Percentiles rank a stretch among this genome's conserved stretches.
Evolutionary conservation across 2,329 filamentous ascomycete species (phyloP).

Genomic region (Ophiostoma piceae): DNA sequence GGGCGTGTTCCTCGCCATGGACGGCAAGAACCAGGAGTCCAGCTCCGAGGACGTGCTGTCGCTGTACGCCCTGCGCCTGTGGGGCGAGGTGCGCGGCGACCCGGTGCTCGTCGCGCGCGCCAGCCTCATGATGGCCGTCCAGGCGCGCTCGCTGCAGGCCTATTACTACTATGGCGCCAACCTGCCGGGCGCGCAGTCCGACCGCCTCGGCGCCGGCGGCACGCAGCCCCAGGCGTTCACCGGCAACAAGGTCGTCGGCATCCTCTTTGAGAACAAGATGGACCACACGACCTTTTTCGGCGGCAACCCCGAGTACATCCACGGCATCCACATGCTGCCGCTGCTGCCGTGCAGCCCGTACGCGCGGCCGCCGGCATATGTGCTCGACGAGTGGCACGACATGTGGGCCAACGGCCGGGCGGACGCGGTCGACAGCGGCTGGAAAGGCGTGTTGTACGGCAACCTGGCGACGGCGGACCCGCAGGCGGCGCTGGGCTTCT

Average conservation of each 20-base stretch:
- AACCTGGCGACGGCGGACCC: slow-evolving; percentile 78
- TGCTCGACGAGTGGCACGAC: slow-evolving; percentile 73
- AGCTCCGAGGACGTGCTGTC: slow-evolving; percentile 87
- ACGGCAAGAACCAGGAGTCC: slow-evolving; percentile 81
- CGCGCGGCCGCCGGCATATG: slow-evolving; percentile 63
- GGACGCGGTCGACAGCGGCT: slow-evolving; percentile 64
- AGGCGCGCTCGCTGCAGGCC: slow-evolving; percentile 64
- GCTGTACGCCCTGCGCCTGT: slow-evolving; percentile 85
- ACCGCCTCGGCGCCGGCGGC: slow-evolving; percentile 9
- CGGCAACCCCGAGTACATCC: slow-evolving; percentile 62
- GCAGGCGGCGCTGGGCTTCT: slow-evolving; percentile 65
- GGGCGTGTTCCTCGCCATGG: slow-evolving; percentile 62
- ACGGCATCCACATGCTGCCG: slow-evolving; percentile 80
- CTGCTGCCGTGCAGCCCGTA: slow-evolving; percentile 63
- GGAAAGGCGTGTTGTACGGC: slow-evolving; percentile 78
- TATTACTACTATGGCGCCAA: slow-evolving; percentile 78
- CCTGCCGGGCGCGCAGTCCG: slow-evolving; percentile 51
- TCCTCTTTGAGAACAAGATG: slow-evolving; percentile 89
- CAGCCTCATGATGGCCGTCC: slow-evolving; percentile 77
- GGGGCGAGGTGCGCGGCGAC: slow-evolving; percentile 76
- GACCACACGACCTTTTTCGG: slow-evolving; percentile 92
- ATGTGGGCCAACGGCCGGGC: slow-evolving; percentile 67
- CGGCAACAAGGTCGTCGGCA: slow-evolving; percentile 66
- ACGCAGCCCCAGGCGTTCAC: slow-evolving; percentile 53
- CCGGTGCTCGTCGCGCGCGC: slow-evolving; percentile 71